A percentile compares a stretch with the other conserved stretches of the same genome.
These are phyloP conservation scores for Skeletonema potamos DNA, from an alignment of 108 stramenopile species.

Conservation along the genomic window DNA sequence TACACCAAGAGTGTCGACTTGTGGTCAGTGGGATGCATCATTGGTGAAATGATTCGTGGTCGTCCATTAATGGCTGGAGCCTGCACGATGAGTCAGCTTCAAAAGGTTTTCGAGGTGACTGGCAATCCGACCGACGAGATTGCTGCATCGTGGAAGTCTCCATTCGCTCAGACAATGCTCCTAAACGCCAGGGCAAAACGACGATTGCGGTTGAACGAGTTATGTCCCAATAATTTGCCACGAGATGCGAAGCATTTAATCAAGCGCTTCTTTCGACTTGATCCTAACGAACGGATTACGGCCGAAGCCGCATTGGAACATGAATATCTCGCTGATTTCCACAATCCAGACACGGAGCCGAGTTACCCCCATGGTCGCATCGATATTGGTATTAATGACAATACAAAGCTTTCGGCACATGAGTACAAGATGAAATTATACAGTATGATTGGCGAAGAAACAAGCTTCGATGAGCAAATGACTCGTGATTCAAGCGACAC, in stretches of 20 bases:
- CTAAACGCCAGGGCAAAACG: conserved; percentile 52
- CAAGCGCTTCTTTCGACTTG: conserved; percentile 63
- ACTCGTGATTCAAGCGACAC: background rate
- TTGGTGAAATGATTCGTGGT: conserved; percentile 46
- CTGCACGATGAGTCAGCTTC: conserved; percentile 67
- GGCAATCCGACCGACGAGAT: conserved; percentile 55
- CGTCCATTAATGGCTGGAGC: conserved; percentile 64
- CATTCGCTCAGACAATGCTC: conserved; percentile 65
- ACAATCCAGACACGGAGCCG: conserved; percentile 68
- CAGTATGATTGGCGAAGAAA: conserved; percentile 18
- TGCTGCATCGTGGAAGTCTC: conserved; percentile 60
- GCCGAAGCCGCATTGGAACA: conserved; percentile 71
- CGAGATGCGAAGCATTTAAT: conserved; percentile 67
- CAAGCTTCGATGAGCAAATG: background rate
- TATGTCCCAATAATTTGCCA: conserved; percentile 76
- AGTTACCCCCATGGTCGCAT: conserved; percentile 47
- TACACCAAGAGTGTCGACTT: conserved; percentile 83
- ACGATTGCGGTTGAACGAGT: conserved; percentile 54
- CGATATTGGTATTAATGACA: conserved; percentile 47
- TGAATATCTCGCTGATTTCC: conserved; percentile 78
- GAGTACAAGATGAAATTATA: conserved; percentile 50
- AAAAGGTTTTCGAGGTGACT: conserved; percentile 69
- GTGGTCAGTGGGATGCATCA: conserved; percentile 66
- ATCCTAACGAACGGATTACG: conserved; percentile 66
- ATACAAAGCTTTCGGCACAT: conserved; percentile 45